Evolutionary conservation across 371 early-diverging fungal species (phyloP), one percentile per base, ranked within the genome.

Genomic region (Apophysomyces sp.): DNA sequence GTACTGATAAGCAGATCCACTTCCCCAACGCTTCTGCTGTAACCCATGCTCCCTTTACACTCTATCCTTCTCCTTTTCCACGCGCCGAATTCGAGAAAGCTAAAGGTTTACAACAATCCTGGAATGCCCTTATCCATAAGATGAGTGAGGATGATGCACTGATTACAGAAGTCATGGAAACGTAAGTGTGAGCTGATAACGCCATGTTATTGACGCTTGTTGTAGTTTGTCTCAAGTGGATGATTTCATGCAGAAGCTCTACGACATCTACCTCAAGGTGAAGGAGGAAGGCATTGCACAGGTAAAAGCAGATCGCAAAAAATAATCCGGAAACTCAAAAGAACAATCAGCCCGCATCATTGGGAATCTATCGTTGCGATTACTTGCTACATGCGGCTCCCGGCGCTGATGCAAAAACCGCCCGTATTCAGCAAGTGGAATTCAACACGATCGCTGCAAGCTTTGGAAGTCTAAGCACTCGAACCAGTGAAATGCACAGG

Each of bases 371-470:
- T 72, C 87, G 98, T 41, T 95, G 94, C 30, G 98, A 98, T 77
- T 98, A 98, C 64, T 72, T 98, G 58, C 76, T 96, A n/a, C 93
- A 98, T 65, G 69, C 81, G 24, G 77, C 79, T 41, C 61, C 41
- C 24, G 75, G 74, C 28, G 63, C 77, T 28, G 77, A 79, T 62
- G 68, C 72, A 44, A 52, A 63, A 63, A 24, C 63, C 4, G 69
- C 77, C 3, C 68, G 75, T 55, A 85, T 96, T 28, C 90, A 96
- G 66, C 98, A 98, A 72, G 99, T 98, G 1, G 99, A 98, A 67
- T 88, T 96, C 62, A 98, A 98, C 76, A 97, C 99, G 1, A 95
- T 98, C 67, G 88, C 98, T 3, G 78, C 94, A 16, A 93, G 94
- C 31, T 98, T 98, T 73, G 85, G 92, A 12, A 84, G 89, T 65